phyloP scores from a whole-genome alignment of 768 basidiomycete species.

The Pulveroboletus sp. region DNA sequence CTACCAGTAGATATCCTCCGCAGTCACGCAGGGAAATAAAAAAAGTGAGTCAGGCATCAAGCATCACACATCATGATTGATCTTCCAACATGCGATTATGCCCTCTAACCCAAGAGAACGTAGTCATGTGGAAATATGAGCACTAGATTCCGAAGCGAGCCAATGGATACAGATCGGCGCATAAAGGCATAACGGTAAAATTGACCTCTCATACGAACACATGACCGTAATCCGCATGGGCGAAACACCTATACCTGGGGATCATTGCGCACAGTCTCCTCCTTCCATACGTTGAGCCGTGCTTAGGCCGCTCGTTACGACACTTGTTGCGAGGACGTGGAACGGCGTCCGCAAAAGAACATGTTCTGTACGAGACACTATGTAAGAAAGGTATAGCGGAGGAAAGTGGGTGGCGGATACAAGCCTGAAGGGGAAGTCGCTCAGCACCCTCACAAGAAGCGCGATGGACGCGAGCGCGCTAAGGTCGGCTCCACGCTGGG shows the following conservation, averaged over 20 bases:
- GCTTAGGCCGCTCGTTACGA: conserved; percentile 73
- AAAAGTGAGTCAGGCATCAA: neutral
- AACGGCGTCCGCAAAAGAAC: conserved; percentile 51
- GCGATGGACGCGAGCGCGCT: conserved; percentile 68
- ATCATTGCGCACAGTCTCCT: conserved; percentile 26
- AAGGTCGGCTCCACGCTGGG: conserved; percentile 44
- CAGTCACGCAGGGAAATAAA: neutral
- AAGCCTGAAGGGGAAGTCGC: conserved; percentile 52
- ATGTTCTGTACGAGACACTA: conserved; percentile 18
- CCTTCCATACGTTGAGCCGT: conserved; percentile 67
- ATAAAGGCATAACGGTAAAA: neutral
- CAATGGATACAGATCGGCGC: neutral
- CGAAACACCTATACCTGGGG: conserved; percentile 12
- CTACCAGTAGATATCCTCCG: no score
- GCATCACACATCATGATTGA: no score
- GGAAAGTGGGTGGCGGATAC: conserved; percentile 5
- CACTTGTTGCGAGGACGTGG: conserved; percentile 68
- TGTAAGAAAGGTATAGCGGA: conserved; percentile 9
- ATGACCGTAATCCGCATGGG: conserved; percentile 6
- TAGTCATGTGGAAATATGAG: neutral
- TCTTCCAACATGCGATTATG: neutral
- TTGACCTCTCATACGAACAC: conserved; percentile 13
- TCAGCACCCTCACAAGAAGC: conserved; percentile 66
- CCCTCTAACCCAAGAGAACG: neutral
- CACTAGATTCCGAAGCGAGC: neutral